Evolutionary conservation across 257 asterid species (phyloP).

Genomic region (Ilex asprella): DNA sequence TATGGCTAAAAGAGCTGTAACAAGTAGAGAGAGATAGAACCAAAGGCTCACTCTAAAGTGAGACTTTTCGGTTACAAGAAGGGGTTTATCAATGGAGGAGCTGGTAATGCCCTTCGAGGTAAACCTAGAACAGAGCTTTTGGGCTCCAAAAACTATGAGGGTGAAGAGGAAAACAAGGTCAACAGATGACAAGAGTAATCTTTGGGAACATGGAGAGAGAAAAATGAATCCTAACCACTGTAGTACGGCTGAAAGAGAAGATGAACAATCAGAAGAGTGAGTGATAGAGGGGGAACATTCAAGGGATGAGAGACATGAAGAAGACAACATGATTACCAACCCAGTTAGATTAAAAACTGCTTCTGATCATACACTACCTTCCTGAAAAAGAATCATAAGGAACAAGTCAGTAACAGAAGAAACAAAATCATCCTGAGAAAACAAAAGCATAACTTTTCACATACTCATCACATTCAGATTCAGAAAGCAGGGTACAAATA

Average conservation of each 20-base stretch:
- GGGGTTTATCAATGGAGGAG: slow-evolving; percentile 33
- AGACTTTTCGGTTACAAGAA: slow-evolving; percentile 27
- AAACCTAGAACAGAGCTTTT: slow-evolving; percentile 26
- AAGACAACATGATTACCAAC: slow-evolving; percentile 22
- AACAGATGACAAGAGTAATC: slow-evolving; percentile 32
- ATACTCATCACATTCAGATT: too few relatives aligned
- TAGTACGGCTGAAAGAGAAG: slow-evolving; percentile 9
- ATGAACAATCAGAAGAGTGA: slow-evolving; percentile 21
- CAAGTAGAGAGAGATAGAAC: slow-evolving; percentile 28
- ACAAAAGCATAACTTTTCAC: too few relatives aligned
- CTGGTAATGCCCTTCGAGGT: slow-evolving; percentile 7
- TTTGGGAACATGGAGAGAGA: slow-evolving; percentile 52
- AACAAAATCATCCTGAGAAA: not conserved
- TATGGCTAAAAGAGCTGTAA: slow-evolving; percentile 36
- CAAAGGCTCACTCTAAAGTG: slow-evolving; percentile 24
- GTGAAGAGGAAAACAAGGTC: slow-evolving; percentile 32
- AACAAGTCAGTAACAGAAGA: not conserved
- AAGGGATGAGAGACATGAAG: slow-evolving; percentile 36
- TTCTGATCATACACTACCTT: slow-evolving; percentile 1
- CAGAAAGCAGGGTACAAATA: too few relatives aligned
- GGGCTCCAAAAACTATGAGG: slow-evolving; percentile 17
- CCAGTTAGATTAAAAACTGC: not conserved
- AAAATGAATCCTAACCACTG: slow-evolving; percentile 36
- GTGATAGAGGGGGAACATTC: slow-evolving; percentile 34
- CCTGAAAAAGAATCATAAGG: slow-evolving; percentile 4